Evolutionary conservation across 192 early-diverging fungal species (phyloP).

Genomic region (Podila epigama): DNA sequence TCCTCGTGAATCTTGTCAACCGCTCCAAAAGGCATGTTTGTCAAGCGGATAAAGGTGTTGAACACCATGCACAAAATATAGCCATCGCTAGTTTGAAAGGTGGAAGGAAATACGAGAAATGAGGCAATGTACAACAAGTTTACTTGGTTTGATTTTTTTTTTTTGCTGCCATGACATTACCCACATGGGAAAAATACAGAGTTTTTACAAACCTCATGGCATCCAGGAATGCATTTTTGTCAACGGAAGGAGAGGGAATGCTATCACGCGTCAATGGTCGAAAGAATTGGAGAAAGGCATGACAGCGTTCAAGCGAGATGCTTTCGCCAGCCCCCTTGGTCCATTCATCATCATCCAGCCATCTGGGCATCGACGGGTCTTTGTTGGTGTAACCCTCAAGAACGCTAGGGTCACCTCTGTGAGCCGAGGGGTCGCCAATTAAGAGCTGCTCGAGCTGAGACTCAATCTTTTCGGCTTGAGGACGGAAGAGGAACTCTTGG

Average conservation of each 20-base stretch:
- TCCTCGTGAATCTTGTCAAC: constrained; percentile 64
- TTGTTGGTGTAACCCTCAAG: constrained; percentile 32
- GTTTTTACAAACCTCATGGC: constrained; percentile 48
- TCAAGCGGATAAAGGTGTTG: constrained; percentile 58
- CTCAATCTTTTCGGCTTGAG: constrained; percentile 44
- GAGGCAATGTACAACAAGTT: background rate
- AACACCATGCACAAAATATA: constrained; percentile 59
- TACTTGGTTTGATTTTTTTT: background rate
- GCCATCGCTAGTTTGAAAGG: constrained; percentile 47
- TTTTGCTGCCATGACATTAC: background rate
- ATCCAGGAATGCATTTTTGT: constrained; percentile 56
- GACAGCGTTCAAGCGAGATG: constrained; percentile 51
- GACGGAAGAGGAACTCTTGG: constrained; percentile 55
- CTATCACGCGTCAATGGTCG: constrained; percentile 19
- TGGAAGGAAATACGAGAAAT: background rate
- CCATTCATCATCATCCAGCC: constrained; percentile 21
- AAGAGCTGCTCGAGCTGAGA: constrained; percentile 28
- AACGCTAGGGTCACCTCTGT: constrained; percentile 2
- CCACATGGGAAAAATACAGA: no score
- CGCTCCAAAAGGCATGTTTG: constrained; percentile 63
- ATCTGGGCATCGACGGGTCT: constrained; percentile 41
- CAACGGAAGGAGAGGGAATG: constrained; percentile 23
- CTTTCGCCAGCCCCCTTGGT: background rate
- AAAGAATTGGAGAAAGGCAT: constrained; percentile 57
- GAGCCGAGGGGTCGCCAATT: background rate